Conservation (phyloP, 2,329 filamentous ascomycete species). For the Apiospora kogelbergensis region DNA sequence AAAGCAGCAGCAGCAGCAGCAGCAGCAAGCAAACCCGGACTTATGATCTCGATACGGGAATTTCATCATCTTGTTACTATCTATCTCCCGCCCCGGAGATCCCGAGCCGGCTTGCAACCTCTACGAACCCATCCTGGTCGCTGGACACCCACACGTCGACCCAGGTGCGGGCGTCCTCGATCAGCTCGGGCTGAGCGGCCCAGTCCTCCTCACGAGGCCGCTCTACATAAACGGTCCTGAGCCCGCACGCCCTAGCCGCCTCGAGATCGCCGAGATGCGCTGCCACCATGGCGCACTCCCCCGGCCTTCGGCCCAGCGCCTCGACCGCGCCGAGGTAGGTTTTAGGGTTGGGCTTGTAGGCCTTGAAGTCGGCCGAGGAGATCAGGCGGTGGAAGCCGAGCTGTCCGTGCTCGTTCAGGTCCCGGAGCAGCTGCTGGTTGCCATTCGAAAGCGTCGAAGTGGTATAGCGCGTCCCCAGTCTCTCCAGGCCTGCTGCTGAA, state of each 20-base stretch:
- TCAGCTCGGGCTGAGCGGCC: conserved; percentile 47
- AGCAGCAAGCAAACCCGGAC: not conserved
- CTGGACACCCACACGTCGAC: conserved; percentile 64
- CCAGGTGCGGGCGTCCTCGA: conserved; percentile 55
- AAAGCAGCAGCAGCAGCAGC: too few species aligned
- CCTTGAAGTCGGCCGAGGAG: conserved; percentile 68
- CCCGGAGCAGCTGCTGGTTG: conserved; percentile 64
- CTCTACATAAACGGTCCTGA: conserved; percentile 75
- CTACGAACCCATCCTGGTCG: conserved; percentile 50
- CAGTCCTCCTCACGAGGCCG: conserved; percentile 65
- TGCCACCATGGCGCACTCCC: conserved; percentile 74
- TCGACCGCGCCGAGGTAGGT: conserved; percentile 69
- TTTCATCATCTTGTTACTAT: not conserved
- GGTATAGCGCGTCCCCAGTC: conserved; percentile 51
- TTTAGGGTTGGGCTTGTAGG: conserved; percentile 70
- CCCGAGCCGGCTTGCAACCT: conserved; percentile 49
- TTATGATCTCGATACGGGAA: not conserved
- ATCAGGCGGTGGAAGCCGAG: conserved; percentile 64
- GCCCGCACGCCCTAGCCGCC: conserved; percentile 62
- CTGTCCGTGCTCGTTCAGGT: conserved; percentile 58
- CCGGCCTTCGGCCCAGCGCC: conserved; percentile 54
- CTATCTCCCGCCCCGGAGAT: not conserved
- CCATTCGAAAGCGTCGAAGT: conserved; percentile 76
- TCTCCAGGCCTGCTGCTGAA: conserved; percentile 52
- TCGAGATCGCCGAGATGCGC: conserved; percentile 70